A percentile compares a stretch with the other conserved stretches of the same genome.
Evolutionary conservation across 345 rosid species (phyloP).

Genomic region (Eucalyptus cloeziana): DNA sequence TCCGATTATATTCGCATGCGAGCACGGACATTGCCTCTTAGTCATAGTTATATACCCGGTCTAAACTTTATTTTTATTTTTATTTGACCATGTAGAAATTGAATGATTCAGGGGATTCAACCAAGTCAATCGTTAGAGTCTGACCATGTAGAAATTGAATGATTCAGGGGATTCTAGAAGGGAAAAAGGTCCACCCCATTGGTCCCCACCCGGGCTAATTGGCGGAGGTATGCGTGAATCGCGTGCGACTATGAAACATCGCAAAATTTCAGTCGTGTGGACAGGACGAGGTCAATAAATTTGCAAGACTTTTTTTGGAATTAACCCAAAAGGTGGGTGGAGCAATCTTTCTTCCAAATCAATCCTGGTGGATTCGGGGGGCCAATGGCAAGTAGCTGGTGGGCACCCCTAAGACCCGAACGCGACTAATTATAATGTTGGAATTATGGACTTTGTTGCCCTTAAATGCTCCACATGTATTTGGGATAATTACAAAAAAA

Average conservation of each 20-base stretch:
- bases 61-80: background rate
- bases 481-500: background rate
- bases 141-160: background rate
- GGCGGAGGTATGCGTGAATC: background rate
- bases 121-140: background rate
- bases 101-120: background rate
- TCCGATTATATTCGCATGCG: fast-evolving
- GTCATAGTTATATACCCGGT: background rate
- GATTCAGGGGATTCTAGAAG: background rate
- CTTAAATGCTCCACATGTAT: background rate
- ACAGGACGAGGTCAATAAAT: background rate
- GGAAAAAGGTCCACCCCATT: background rate
- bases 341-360: background rate
- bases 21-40: background rate
- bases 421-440: background rate
- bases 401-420: background rate
- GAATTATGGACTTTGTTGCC: background rate
- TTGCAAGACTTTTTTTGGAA: too few species aligned
- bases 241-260: background rate
- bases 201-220: background rate
- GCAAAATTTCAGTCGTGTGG: background rate
- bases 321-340: background rate
- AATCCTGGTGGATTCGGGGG: background rate
- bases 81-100: too few species aligned
- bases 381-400: background rate